phyloP scores from a whole-genome alignment of 768 basidiomycete genomes.

The Leccinellum albellum region DNA sequence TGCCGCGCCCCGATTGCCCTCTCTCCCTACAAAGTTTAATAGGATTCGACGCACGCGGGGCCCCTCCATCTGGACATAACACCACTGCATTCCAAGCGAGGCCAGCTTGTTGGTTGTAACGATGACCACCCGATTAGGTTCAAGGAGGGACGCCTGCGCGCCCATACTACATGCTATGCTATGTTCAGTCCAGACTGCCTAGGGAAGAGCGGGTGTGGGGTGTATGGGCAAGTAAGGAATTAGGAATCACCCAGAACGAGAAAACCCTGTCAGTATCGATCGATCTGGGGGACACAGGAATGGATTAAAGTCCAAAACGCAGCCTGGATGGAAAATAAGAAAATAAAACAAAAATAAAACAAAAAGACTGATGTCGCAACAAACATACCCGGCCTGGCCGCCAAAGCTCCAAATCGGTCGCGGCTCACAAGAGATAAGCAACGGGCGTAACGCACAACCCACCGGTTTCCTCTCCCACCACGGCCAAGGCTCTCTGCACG shows the following conservation, averaged over 20 bases:
- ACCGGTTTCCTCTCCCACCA: not conserved
- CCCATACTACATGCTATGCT: too few species aligned
- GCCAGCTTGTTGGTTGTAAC: not conserved
- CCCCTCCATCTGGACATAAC: conserved; percentile 57
- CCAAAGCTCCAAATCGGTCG: not conserved
- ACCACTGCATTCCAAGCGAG: conserved; percentile 41
- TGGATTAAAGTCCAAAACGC: not conserved
- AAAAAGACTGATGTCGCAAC: not conserved
- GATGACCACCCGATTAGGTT: not conserved
- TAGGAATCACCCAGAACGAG: too few species aligned
- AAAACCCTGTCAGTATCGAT: too few species aligned
- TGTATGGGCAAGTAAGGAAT: not conserved
- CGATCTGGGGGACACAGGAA: not conserved
- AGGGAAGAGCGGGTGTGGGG: too few species aligned
- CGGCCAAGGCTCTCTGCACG: not conserved
- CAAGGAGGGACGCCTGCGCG: too few species aligned
- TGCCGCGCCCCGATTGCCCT: not conserved
- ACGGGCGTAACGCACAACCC: not conserved
- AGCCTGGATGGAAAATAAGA: not conserved
- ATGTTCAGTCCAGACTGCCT: too few species aligned
- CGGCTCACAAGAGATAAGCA: not conserved
- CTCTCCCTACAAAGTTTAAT: conserved; percentile 31
- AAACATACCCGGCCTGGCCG: too few species aligned
- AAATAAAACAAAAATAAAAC: too few species aligned
- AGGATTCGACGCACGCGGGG: conserved; percentile 62